These are phyloP conservation scores for Alnus glutinosa DNA, from an alignment of 306 rosid species.

Conservation along the genomic window DNA sequence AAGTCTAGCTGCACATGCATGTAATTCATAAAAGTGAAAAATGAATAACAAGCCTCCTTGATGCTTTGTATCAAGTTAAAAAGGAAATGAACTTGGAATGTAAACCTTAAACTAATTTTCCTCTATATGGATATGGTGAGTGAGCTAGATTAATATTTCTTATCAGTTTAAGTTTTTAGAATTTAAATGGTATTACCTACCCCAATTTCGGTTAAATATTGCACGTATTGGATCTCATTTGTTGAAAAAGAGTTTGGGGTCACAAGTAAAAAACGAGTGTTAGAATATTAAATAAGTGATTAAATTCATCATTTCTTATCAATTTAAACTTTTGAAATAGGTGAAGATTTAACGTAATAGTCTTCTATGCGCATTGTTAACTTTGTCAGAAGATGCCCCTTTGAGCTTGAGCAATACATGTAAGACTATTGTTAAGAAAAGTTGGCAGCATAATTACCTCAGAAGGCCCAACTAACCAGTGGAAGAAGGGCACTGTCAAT, in stretches of 20 bases:
- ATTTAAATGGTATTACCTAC: too few relatives aligned
- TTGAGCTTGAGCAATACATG: neutral
- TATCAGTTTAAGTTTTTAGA: too few relatives aligned
- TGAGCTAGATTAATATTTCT: too few relatives aligned
- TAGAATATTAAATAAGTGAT: too few relatives aligned
- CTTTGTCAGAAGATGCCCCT: neutral
- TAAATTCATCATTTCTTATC: too few relatives aligned
- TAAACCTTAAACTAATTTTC: neutral
- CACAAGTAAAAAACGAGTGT: too few relatives aligned
- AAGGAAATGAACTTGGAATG: neutral
- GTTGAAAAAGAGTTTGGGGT: too few relatives aligned
- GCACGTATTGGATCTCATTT: too few relatives aligned
- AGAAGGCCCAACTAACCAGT: constrained; percentile 95
- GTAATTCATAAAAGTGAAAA: neutral
- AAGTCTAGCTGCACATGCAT: neutral
- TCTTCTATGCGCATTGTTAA: neutral
- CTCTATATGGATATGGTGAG: too few relatives aligned
- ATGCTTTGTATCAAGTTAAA: neutral
- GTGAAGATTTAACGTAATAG: too few relatives aligned
- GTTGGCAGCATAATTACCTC: constrained; percentile 50
- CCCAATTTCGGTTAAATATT: too few relatives aligned
- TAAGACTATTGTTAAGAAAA: neutral
- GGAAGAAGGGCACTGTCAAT: constrained; percentile 88
- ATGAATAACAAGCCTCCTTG: neutral
- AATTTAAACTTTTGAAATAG: too few relatives aligned